Conservation (phyloP, 768 basidiomycete species). For the Brasilioporus rufonigricans region DNA sequence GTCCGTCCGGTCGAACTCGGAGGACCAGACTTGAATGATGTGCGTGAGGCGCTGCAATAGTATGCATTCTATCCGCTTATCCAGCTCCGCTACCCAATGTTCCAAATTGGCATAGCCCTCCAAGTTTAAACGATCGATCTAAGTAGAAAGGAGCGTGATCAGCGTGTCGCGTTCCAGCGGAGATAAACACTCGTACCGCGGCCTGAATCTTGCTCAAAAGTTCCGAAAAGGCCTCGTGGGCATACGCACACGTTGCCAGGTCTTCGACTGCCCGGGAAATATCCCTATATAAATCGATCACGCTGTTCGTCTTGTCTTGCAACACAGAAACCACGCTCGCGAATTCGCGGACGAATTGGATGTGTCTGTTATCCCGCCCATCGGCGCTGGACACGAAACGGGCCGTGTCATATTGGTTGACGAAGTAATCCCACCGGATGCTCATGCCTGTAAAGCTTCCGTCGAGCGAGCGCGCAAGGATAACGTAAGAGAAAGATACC, state of each 20-base stretch:
- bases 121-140: slow-evolving; percentile 93
- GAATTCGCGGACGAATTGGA: slow-evolving; percentile 93
- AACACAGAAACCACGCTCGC: slow-evolving; percentile 89
- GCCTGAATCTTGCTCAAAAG: slow-evolving; percentile 79
- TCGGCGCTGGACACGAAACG: slow-evolving; percentile 74
- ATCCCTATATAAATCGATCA: slow-evolving; percentile 89
- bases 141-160: background rate
- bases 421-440: slow-evolving; percentile 95
- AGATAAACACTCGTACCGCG: slow-evolving; percentile 51
- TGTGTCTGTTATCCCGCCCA: slow-evolving; percentile 80
- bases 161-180: background rate
- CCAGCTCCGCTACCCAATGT: slow-evolving; percentile 83
- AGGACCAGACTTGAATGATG: slow-evolving; percentile 84
- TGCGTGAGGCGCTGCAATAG: slow-evolving; percentile 71
- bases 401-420: slow-evolving; percentile 87
- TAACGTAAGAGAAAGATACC: slow-evolving; percentile 48
- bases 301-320: slow-evolving; percentile 94
- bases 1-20: slow-evolving; percentile 77
- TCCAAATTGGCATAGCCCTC: slow-evolving; percentile 96
- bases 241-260: slow-evolving; percentile 83
- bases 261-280: slow-evolving; percentile 85
- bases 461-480: background rate
- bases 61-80: slow-evolving; percentile 79
- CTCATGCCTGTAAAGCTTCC: slow-evolving; percentile 68
- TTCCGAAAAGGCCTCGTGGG: slow-evolving; percentile 76